Evolutionary conservation across 495 filamentous ascomycete genomes (phyloP).

Genomic region (Hypoxylon fuscum): DNA sequence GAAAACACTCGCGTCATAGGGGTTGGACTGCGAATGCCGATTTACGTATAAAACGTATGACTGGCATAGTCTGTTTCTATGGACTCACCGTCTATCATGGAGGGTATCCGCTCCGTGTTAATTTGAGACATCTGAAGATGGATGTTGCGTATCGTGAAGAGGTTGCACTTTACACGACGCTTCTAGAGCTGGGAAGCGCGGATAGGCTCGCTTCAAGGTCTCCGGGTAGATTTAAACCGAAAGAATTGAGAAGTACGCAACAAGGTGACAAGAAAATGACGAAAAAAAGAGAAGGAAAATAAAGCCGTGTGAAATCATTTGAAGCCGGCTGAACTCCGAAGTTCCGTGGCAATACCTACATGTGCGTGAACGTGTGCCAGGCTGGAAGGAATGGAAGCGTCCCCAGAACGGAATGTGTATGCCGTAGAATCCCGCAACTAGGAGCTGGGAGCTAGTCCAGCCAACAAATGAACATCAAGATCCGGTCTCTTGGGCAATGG

Average conservation of each 20-base stretch:
- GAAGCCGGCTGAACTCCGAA: conserved; percentile 28
- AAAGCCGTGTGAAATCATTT: conserved; percentile 26
- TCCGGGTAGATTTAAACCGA: conserved; percentile 19
- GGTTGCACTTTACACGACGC: neutral
- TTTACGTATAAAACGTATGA: conserved; percentile 46
- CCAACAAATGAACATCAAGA: conserved; percentile 18
- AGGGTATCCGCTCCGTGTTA: neutral
- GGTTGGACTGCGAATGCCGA: conserved; percentile 47
- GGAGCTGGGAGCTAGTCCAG: conserved; percentile 6
- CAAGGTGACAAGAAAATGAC: conserved; percentile 8
- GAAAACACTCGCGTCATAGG: conserved; percentile 53
- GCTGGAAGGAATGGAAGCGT: conserved; percentile 10
- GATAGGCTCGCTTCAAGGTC: neutral
- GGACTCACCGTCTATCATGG: neutral
- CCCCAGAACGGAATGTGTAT: conserved; percentile 9
- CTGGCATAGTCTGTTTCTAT: conserved; percentile 37
- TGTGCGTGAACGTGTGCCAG: too few relatives aligned
- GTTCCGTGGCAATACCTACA: conserved; percentile 21
- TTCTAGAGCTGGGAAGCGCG: conserved; percentile 1
- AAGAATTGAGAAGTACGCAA: conserved; percentile 17
- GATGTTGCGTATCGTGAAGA: neutral
- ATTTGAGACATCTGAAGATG: neutral
- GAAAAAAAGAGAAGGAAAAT: conserved; percentile 16
- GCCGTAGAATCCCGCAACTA: conserved; percentile 33
- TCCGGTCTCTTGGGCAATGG: conserved; percentile 32